Evolutionary conservation across 164 flowering plant species (phyloP).

Genomic region (Stephania japonica): DNA sequence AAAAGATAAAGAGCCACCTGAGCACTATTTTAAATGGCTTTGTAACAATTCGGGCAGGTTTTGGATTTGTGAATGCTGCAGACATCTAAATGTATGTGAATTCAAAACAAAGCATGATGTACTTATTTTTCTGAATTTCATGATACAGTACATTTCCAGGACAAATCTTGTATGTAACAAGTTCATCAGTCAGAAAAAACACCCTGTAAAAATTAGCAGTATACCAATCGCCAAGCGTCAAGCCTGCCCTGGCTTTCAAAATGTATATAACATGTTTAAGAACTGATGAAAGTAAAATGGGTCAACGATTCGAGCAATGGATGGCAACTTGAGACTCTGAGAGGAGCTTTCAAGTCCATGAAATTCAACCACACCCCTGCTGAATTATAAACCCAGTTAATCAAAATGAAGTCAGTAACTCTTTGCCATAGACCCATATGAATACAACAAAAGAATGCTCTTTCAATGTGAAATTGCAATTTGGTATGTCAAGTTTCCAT

Average conservation of each 20-base stretch:
- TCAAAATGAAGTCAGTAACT: constrained; percentile 8
- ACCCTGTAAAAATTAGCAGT: neutral
- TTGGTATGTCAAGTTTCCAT: neutral
- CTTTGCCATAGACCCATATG: neutral
- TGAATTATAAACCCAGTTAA: constrained; percentile 2
- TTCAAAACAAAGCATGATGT: no score
- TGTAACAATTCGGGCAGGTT: no score
- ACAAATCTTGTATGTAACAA: no score
- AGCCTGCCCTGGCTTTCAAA: neutral
- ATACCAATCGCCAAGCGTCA: neutral
- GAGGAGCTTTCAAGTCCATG: neutral
- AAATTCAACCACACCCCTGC: neutral
- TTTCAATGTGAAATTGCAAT: constrained; percentile 2
- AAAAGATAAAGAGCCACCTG: no score
- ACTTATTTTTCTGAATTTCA: neutral
- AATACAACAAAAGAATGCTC: constrained; percentile 2
- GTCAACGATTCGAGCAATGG: neutral
- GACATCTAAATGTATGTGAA: no score
- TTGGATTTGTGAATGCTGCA: no score
- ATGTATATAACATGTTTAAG: neutral
- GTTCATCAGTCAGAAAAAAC: no score
- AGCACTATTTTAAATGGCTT: no score
- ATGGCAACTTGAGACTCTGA: neutral
- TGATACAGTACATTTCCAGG: neutral
- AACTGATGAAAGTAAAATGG: neutral